Base-by-base conservation (phyloP, 306 rosid genomes). In the Glycine tomentella region DNA sequence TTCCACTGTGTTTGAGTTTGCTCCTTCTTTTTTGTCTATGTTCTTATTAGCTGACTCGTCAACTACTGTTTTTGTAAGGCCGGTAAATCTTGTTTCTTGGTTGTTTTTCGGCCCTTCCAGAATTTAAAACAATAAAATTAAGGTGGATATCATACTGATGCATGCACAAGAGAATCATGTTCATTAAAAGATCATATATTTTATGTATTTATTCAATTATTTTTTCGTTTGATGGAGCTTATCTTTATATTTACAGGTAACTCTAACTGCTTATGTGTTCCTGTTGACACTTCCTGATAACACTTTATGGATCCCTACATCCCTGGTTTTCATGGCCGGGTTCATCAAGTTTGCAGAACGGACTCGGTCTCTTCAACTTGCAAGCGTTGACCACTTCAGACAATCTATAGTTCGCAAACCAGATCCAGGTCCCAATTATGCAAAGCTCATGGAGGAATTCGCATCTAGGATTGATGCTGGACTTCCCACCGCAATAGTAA, bases 281-380 rank as follows among this genome's bases (percentile, higher is more conserved):
- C n/a, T 85, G 12, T 87, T 85, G 33, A 80, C 93, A 6, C 42
- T 88, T 9, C 90, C 93, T 1, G 3, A 0, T 0, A 88, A 90
- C 82, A 77, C 46, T 6, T 49, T 90, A 0, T 76, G 87, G 86
- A 5, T 81, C 8, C 87, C 91, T 0, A 85, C 83, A 0, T 0
- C 38, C 3, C 74, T 88, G 0, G 31, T 90, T 70, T 86, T 88
- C 44, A 1, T 62, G 0, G 87, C 87, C 0, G 93, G 93, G 13
- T 55, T 77, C 7, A 61, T 86, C 38, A 90, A 90, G 75, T 90
- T 83, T 13, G 87, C 57, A 0, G 94, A 90, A 72, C 68, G 90
- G 12, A 86, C 87, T 3, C 57, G 85, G 2, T 85, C 89, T 36
- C 36, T 90, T 75, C 86, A 84, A 25, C 69, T 53, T 1, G 91